phyloP scores from a whole-genome alignment of 768 basidiomycete species.

The Kondoa subrosea region DNA sequence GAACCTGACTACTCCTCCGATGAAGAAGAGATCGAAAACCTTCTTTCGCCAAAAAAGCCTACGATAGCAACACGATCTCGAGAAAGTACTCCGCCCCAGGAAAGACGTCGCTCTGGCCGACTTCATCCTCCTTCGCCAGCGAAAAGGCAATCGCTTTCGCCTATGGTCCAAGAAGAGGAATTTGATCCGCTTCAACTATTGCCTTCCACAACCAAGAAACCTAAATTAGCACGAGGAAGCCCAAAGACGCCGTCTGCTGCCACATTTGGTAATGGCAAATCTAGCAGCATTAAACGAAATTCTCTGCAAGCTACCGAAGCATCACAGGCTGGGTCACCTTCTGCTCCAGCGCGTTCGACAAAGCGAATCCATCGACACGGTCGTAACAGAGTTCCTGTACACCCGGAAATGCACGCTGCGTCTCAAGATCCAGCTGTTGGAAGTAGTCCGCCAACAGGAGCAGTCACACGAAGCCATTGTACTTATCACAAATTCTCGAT shows the following conservation, averaged over 20 bases:
- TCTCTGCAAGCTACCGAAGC: too few relatives aligned
- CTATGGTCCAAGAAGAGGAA: background rate
- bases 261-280: too few relatives aligned
- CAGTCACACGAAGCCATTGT: constrained; percentile 4
- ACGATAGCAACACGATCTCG: too few relatives aligned
- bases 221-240: background rate
- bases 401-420: background rate
- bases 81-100: background rate
- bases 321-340: background rate
- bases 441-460: background rate
- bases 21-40: background rate
- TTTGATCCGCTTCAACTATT: background rate
- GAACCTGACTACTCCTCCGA: background rate
- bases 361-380: background rate
- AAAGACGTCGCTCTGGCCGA: background rate
- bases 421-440: background rate
- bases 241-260: background rate
- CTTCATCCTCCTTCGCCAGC: background rate
- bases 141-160: background rate
- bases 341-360: too few relatives aligned
- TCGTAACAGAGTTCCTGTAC: background rate
- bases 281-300: too few relatives aligned
- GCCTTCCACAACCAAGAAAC: background rate
- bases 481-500: constrained; percentile 2
- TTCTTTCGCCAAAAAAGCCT: background rate